Percentiles rank a stretch among this genome's conserved stretches.
Evolutionary conservation across 345 rosid genomes (phyloP).

Genomic region (Gossypium sturtianum): DNA sequence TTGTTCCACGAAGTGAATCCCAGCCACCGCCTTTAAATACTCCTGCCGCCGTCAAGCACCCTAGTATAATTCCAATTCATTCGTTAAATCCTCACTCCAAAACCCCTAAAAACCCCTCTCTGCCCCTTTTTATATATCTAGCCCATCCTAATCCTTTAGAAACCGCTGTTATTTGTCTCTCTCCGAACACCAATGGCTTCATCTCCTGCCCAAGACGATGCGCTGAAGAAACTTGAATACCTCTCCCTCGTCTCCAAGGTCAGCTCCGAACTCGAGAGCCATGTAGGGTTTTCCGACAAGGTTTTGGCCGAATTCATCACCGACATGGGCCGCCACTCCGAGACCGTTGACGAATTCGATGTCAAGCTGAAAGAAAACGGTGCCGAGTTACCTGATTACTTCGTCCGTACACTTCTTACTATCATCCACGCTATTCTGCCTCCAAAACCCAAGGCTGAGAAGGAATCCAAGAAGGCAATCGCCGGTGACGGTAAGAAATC

Average conservation of each 20-base stretch:
- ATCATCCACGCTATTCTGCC: conserved; percentile 87
- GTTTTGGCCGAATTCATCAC: conserved; percentile 74
- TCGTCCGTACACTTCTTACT: conserved; percentile 66
- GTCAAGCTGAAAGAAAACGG: conserved; percentile 61
- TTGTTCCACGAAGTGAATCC: too few species aligned
- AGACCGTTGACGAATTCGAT: conserved; percentile 68
- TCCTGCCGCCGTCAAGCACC: background rate
- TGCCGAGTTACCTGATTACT: conserved; percentile 87
- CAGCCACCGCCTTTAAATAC: too few species aligned
- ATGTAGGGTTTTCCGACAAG: conserved; percentile 69
- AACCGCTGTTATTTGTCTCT: background rate
- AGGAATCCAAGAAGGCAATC: conserved; percentile 22
- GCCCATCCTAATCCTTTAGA: background rate
- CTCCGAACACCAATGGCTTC: background rate
- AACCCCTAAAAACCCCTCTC: background rate
- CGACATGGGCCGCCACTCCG: conserved; percentile 55
- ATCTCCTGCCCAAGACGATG: conserved; percentile 23
- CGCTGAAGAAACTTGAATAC: conserved; percentile 30
- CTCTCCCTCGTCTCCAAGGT: conserved; percentile 76
- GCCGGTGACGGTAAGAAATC: conserved; percentile 35
- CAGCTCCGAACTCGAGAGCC: conserved; percentile 74
- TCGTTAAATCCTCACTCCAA: background rate
- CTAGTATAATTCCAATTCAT: background rate
- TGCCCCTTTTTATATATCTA: background rate
- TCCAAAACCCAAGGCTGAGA: conserved; percentile 40